phyloP scores from a whole-genome alignment of 352 stramenopile species.

The Globisporangium nunn region DNA sequence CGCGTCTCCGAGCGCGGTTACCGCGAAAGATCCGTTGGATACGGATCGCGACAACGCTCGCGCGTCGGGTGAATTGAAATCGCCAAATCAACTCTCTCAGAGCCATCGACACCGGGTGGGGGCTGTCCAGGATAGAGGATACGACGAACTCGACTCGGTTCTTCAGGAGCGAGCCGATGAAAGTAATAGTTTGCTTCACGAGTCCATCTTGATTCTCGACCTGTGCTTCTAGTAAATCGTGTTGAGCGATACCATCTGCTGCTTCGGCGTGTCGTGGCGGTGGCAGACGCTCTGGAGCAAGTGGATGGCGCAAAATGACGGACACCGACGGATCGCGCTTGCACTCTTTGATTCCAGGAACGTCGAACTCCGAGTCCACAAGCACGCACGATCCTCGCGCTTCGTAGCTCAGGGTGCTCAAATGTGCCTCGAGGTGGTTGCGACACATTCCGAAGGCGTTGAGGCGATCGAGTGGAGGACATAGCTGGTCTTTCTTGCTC shows the following conservation, averaged over 20 bases:
- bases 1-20: conserved; percentile 43
- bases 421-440: conserved; percentile 59
- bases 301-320: conserved; percentile 25
- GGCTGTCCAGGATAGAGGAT: conserved; percentile 18
- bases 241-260: not conserved
- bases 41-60: conserved; percentile 37
- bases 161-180: not conserved
- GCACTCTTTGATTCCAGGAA: conserved; percentile 52
- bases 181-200: not conserved
- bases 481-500: conserved; percentile 20
- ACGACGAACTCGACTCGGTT: not conserved
- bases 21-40: conserved; percentile 67
- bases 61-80: conserved; percentile 49
- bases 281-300: conserved; percentile 44
- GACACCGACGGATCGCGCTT: conserved; percentile 21
- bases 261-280: conserved; percentile 5
- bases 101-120: conserved; percentile 31
- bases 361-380: conserved; percentile 57
- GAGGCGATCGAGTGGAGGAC: conserved; percentile 38
- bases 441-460: conserved; percentile 65
- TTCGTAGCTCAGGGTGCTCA: conserved; percentile 47
- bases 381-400: conserved; percentile 30
- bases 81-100: conserved; percentile 56
- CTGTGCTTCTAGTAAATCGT: not conserved
- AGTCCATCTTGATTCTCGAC: not conserved